Evolutionary conservation across 164 flowering plant genomes (phyloP), one percentile per base, ranked within the genome.

Genomic region (Chloranthus sessilifolius): DNA sequence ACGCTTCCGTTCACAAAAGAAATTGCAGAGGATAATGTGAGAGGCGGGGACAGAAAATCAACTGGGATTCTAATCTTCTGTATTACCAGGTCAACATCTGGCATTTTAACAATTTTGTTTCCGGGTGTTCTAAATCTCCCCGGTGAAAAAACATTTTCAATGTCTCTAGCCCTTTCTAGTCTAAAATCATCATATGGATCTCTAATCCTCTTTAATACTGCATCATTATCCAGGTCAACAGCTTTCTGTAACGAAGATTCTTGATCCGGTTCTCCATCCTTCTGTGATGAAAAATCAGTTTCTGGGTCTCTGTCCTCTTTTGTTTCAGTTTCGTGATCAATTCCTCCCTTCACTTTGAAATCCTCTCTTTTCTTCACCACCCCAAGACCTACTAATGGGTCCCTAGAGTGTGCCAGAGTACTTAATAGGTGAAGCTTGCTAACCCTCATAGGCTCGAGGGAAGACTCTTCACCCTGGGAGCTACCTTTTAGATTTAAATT

Each of bases 361-460:
- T 17, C 39, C 1, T 49, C 38, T 39, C 23, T 39, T 49, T 15
- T 44, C 46, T 46, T 58, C 21, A 54, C 54, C 43, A 48, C 31
- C 22, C 44, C 69, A 44, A 14, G 40, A 52, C 42, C 15, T 7
- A 25, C 5, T 11, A 61, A 52, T 22, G 35, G 34, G 38, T 46
- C 36, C 30, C 22, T 58, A 25, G 50, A 34, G 12, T 34, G 64
- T 27, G 9, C 17, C 11, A 68, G 63, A 24, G 47, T 50, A 53
- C 64, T 52, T 28, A 56, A 57, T 33, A 55, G 28, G 17, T 55
- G 56, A 14, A 64, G 58, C 39, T 66, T 58, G 34, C 61, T 58
- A 59, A 58, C 59, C 47, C 51, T 41, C 7, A 39, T 39, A 36
- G 67, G 56, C 47, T 59, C 66, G 21, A 58, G 8, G 7, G 67